These are phyloP conservation scores for Dalechampia spathulata DNA, from an alignment of 441 rosid genomes.

Conservation along the genomic window DNA sequence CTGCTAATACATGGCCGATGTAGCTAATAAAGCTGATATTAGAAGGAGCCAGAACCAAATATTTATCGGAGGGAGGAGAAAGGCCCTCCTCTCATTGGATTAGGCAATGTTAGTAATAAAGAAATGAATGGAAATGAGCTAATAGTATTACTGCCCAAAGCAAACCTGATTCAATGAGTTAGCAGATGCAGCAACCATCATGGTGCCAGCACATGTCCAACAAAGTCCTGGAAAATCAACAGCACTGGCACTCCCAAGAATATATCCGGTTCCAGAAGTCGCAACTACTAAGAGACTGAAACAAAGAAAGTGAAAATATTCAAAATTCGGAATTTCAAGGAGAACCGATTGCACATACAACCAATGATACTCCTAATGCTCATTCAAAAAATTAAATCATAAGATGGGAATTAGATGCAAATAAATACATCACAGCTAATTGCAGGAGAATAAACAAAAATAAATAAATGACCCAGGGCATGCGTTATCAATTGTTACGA, in stretches of 20 bases:
- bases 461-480: not conserved
- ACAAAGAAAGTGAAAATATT: not conserved
- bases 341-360: too few species aligned
- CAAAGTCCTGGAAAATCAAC: constrained; percentile 69
- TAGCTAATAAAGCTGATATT: too few species aligned
- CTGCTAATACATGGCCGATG: constrained; percentile 2
- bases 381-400: not conserved
- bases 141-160: not conserved
- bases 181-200: constrained; percentile 97
- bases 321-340: not conserved
- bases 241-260: constrained; percentile 62
- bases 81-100: not conserved
- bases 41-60: not conserved
- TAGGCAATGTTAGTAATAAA: not conserved
- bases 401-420: not conserved
- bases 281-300: constrained; percentile 87
- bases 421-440: not conserved
- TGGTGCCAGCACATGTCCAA: constrained; percentile 89
- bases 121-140: not conserved
- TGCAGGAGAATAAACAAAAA: not conserved
- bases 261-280: constrained; percentile 91
- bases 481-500: too few species aligned
- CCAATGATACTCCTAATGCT: too few species aligned
- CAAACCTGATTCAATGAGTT: constrained; percentile 89
- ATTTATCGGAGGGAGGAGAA: not conserved